Conservation (phyloP, 495 filamentous ascomycete genomes). For the Penicillium waksmanii region DNA sequence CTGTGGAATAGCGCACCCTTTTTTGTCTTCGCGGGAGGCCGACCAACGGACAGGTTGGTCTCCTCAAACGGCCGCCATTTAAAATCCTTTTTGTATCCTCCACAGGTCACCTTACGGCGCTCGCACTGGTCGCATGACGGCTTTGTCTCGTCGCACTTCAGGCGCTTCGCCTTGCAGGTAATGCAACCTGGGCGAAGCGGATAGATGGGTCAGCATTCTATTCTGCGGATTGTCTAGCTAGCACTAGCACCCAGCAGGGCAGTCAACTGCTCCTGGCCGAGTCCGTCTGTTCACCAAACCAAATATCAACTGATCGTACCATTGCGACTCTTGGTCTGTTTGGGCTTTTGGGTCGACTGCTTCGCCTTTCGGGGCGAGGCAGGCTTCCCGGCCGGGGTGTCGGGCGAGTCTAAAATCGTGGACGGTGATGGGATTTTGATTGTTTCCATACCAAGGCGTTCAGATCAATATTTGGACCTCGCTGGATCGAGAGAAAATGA, state of each 20-base stretch:
- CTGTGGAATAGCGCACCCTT: constrained; percentile 45
- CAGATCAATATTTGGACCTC: not conserved
- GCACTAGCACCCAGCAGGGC: not conserved
- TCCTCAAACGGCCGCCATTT: constrained; percentile 85
- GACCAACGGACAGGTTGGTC: constrained; percentile 57
- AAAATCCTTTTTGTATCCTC: constrained; percentile 82
- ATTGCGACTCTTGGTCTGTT: constrained; percentile 84
- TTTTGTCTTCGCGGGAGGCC: constrained; percentile 44
- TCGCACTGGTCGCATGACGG: constrained; percentile 75
- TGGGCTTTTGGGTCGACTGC: constrained; percentile 56
- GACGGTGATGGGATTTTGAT: constrained; percentile 69
- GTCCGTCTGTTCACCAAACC: not conserved
- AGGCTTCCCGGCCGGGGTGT: constrained; percentile 36
- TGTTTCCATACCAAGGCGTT: constrained; percentile 55
- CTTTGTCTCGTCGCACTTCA: constrained; percentile 83
- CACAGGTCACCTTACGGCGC: constrained; percentile 70
- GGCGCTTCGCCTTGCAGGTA: constrained; percentile 79
- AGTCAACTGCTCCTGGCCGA: not conserved
- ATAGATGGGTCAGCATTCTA: constrained; percentile 41
- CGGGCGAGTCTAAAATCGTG: constrained; percentile 55
- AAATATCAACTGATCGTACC: constrained; percentile 54
- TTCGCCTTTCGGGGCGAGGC: constrained; percentile 35
- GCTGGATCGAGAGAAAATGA: not conserved
- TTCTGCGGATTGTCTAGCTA: constrained; percentile 4
- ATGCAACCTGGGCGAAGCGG: constrained; percentile 63